Evolutionary conservation across 129 eudicot genomes (phyloP), one percentile per base, ranked within the genome.

Genomic region (Cynara cardunculus): DNA sequence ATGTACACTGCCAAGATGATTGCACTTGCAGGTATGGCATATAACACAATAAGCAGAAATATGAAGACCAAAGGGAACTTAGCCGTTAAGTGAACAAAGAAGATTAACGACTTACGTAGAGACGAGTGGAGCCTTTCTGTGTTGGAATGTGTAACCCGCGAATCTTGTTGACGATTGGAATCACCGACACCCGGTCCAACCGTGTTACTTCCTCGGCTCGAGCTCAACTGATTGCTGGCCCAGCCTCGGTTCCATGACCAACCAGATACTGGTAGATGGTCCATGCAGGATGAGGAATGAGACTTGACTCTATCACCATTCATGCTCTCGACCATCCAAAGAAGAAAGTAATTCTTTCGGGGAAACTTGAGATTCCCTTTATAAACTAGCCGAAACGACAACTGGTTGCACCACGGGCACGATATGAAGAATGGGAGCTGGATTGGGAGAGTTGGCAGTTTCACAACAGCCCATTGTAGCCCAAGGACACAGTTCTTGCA

Each of bases 271-370:
- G 81, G 87, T 31, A 80, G 74, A 78, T 80, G 86, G 46, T 86
- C 89, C 16, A 78, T 80, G 27, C 83, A 67, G 11, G 53, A 26
- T 7, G 92, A 88, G 3, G 91, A 72, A 71, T 86, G 89, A 11
- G 92, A 86, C 67, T 82, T 81, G 21, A 76, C 71, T 62, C 89
- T 71, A 67, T 89, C 92, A 21, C 92, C 92, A 72, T 89, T 86
- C 92, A 86, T 86, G 73, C 92, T 86, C 83, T 89, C 92, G 8
- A 89, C 89, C 92, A 89, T 89, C 92, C 92, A 89, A 31, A 89
- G 81, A 71, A 89, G 87, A 69, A 89, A 89, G 84, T 76, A 89
- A 68, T 89, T 89, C 74, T 89, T 89, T 28, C 84, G 75, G 5
- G 92, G 92, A 34, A 89, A 89, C 46, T 82, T 86, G 21, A 89